Percentiles rank a stretch among this genome's conserved stretches.
Conservation (phyloP, 495 filamentous ascomycete genomes). For the Penicillium mononematosum region DNA sequence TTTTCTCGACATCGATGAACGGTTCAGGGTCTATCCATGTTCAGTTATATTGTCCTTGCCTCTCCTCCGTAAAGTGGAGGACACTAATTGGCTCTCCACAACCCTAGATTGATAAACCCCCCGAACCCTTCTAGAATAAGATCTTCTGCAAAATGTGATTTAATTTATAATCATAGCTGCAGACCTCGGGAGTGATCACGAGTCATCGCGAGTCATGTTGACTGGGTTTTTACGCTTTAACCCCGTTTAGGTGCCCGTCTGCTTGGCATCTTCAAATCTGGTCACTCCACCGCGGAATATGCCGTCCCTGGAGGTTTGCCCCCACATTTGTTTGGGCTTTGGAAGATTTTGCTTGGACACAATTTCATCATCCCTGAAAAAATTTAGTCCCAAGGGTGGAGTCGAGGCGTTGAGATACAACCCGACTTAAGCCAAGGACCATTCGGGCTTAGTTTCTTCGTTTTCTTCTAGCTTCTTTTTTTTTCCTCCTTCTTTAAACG, state of each 20-base stretch:
- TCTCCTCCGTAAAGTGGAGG: not conserved
- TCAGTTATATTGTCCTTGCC: not conserved
- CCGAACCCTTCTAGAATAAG: not conserved
- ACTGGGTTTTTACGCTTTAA: conserved; percentile 1
- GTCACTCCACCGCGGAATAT: conserved; percentile 14
- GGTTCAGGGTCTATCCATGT: not conserved
- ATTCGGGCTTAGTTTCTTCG: conserved; percentile 7
- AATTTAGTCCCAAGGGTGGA: not conserved
- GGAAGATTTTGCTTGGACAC: not conserved
- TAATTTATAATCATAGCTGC: not conserved
- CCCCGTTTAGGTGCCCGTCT: conserved; percentile 4
- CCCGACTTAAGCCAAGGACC: conserved; percentile 6
- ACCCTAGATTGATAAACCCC: not conserved
- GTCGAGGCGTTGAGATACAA: not conserved
- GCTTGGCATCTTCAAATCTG: conserved; percentile 11
- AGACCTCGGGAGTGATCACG: not conserved
- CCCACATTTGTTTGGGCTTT: conserved; percentile 5
- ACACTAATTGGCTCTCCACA: not conserved
- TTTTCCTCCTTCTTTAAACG: not conserved
- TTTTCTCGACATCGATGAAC: not conserved
- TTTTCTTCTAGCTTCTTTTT: conserved; percentile 3
- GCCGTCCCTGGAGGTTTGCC: conserved; percentile 1
- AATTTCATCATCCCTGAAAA: not conserved
- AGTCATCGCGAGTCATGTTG: conserved; percentile 7
- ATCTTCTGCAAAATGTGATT: not conserved